Base-by-base conservation (phyloP, 805 yeast species). In the Yamadazyma takamatsuzukensis region DNA sequence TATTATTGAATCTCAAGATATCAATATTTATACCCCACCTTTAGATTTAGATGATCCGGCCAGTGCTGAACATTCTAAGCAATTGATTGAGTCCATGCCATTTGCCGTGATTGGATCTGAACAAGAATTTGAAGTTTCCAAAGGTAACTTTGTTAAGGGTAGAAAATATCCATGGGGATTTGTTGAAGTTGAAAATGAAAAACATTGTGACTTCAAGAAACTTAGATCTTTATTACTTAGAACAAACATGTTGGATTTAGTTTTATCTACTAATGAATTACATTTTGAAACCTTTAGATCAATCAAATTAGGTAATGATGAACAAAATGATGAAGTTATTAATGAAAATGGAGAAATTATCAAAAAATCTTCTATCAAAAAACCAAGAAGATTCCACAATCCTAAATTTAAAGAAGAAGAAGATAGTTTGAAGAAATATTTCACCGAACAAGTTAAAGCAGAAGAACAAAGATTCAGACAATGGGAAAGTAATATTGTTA, bases 401-500 rank as follows among this genome's bases (percentile, higher is more conserved):
- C 97, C 97, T 30, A 83, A 86, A 63, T 93, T 84, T 69, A 83
- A 88, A 61, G 97, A 93, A 62, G 97, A 90, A 60, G 98, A 93
- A 63, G 93, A 86, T 58, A 83, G 89, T 21, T 72, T 93, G 55
- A 87, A 93, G 74, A 83, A 84, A 64, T 84, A 84, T 60, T 93
- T 93, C 65, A 90, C 97, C 7, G 97, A 89, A 61, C 97, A 93
- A 68, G 72, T 93, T 40, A 89, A 90, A 67, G 84, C 84, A 29
- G 98, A 93, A 67, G 98, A 93, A 54, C 94, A 87, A 53, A 77
- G 98, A 56, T 93, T 93, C 63, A 85, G 94, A 70, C 96, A 90
- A 70, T 93, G 99, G 98, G 97, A 89, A 67, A 85, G 88, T 49
- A 90, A 93, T 56, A 86, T 93, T 48, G 93, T 88, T 47, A 87